Base-by-base conservation (phyloP, 768 basidiomycete species). In the Austroboletus eburneus region DNA sequence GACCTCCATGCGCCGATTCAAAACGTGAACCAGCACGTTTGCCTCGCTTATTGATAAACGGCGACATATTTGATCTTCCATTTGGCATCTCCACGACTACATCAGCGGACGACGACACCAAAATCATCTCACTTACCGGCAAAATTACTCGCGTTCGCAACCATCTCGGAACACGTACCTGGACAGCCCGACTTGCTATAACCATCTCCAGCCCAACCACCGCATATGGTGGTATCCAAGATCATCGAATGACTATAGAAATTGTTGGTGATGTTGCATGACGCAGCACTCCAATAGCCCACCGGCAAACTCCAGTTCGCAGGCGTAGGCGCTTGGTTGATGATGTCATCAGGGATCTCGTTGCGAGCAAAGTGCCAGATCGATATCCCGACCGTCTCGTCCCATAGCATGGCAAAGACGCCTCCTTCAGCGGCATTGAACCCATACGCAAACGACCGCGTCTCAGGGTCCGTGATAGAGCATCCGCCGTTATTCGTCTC, bases 371-470 rank as follows among this genome's bases (percentile, higher is more conserved):
- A 83, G 48, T 69, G 70, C 79, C 79, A 83, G 24, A 79, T 64
- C 24, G 64, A 73, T 62, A 83, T 79, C 7, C 78, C 80, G 0
- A 50, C 45, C 4, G 38, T 20, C 21, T 43, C 44, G 36, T 79
- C 70, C 76, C 80, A 81, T n/a, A 75, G 54, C 43, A 80, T 70
- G 0, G 74, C 80, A 51, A 68, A 81, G n/a, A 81, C 77, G 33
- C 81, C 81, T 17, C 80, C 80, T 0, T 56, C 62, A 2, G 58
- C 56, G 16, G 48, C 14, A 53, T 67, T 67, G 34, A 67, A 67
- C 21, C 57, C 62, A 12, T 46, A 36, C 4, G 55, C 59, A 72
- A 82, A 72, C 74, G 80, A 44, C 51, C 7, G 49, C 27, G 48
- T 18, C 43, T 70, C 65, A 3, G 57, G 48, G 56, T 76, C 78